Evolutionary conservation across 1,284 basidiomycete species (phyloP).

Genomic region (Ustilago sp.): DNA sequence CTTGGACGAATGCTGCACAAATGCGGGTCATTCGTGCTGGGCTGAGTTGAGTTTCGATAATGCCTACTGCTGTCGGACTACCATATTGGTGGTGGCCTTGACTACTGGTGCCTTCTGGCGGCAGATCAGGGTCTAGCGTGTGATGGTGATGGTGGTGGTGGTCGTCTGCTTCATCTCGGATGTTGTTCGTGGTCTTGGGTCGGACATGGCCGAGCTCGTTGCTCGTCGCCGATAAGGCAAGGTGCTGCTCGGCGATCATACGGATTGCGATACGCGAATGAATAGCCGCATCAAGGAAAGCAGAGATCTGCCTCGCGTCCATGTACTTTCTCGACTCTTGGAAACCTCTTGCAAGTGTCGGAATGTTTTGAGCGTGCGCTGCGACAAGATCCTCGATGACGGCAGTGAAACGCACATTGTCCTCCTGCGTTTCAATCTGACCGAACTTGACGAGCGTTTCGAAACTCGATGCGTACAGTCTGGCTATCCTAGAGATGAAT

Average conservation of each 20-base stretch:
- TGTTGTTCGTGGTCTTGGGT: constrained; percentile 16
- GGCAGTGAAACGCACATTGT: constrained; percentile 79
- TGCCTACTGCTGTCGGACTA: constrained; percentile 60
- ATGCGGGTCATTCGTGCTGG: constrained; percentile 68
- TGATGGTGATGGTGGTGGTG: constrained; percentile 16
- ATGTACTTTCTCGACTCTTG: constrained; percentile 87
- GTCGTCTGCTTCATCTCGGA: background rate
- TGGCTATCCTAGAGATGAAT: constrained; percentile 80
- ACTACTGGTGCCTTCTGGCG: constrained; percentile 26
- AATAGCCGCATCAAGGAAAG: constrained; percentile 86
- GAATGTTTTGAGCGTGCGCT: constrained; percentile 86
- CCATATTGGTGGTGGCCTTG: constrained; percentile 44
- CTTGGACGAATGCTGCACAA: constrained; percentile 79
- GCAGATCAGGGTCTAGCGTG: constrained; percentile 42
- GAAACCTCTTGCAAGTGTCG: constrained; percentile 88
- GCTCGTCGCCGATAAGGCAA: constrained; percentile 74
- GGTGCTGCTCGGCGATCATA: constrained; percentile 90
- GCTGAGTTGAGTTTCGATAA: constrained; percentile 60
- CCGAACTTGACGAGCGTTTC: constrained; percentile 79
- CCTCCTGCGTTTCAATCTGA: constrained; percentile 75
- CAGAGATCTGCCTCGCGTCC: constrained; percentile 79
- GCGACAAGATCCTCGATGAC: constrained; percentile 80
- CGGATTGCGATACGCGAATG: constrained; percentile 87
- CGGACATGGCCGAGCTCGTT: constrained; percentile 12
- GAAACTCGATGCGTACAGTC: constrained; percentile 81